Evolutionary conservation across 1,284 basidiomycete genomes (phyloP).

Genomic region (Abortiporus biennis): DNA sequence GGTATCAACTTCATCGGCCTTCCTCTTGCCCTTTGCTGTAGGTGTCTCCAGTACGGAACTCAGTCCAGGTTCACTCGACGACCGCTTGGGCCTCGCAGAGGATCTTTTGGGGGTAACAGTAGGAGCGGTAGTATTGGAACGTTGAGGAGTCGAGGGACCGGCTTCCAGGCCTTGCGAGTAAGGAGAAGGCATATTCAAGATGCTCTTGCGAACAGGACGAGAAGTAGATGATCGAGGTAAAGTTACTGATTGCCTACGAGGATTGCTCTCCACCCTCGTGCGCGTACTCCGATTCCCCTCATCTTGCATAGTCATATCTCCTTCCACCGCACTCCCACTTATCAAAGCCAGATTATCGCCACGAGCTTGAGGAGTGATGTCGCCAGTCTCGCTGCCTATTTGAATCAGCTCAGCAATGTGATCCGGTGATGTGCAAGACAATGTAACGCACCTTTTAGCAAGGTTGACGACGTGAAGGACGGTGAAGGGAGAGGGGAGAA

Average conservation of each 20-base stretch:
- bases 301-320: conserved; percentile 16
- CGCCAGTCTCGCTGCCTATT: conserved; percentile 6
- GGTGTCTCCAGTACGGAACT: conserved; percentile 22
- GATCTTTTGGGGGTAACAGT: conserved; percentile 10
- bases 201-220: conserved; percentile 16
- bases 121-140: conserved; percentile 10
- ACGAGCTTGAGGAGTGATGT: conserved; percentile 8
- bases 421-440: background rate
- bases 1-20: conserved; percentile 41
- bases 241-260: conserved; percentile 12
- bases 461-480: conserved; percentile 14
- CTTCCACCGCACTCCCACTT: conserved; percentile 13
- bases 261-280: conserved; percentile 13
- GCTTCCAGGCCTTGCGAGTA: conserved; percentile 17
- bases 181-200: conserved; percentile 8
- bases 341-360: conserved; percentile 5
- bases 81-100: conserved; percentile 16
- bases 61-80: conserved; percentile 23
- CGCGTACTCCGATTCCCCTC: conserved; percentile 15
- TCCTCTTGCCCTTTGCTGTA: conserved; percentile 37
- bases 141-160: conserved; percentile 19
- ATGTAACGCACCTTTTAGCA: conserved; percentile 7
- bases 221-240: conserved; percentile 10
- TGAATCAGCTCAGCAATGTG: background rate
- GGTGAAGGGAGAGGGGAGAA: conserved; percentile 17